A percentile compares a stretch with the other conserved stretches of the same genome.
Conservation (phyloP, 768 basidiomycete genomes). For the Boletus reticuloceps region DNA sequence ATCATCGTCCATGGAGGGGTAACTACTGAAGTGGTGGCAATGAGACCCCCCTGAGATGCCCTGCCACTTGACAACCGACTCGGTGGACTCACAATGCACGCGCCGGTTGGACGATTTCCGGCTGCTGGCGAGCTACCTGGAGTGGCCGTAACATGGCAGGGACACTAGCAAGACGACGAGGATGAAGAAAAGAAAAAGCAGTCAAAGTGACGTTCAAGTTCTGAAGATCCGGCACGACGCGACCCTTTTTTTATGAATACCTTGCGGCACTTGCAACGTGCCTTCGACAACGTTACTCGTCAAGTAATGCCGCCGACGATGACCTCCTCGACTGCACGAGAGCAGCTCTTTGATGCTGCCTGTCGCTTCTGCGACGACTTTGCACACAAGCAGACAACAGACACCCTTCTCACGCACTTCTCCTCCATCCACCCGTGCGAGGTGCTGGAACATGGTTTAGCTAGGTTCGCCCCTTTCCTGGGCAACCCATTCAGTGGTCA, state of each 20-base stretch:
- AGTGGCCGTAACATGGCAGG: background rate
- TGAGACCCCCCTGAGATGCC: slow-evolving; percentile 10
- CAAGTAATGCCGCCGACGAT: too few species aligned
- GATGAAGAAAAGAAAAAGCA: background rate
- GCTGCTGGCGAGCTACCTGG: background rate
- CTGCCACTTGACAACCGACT: too few species aligned
- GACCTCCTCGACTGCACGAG: background rate
- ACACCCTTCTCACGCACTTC: slow-evolving; percentile 49
- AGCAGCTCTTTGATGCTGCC: slow-evolving; percentile 43
- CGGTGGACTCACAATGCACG: slow-evolving; percentile 12
- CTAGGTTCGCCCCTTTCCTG: slow-evolving; percentile 56
- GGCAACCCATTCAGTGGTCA: slow-evolving; percentile 48
- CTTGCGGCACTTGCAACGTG: too few species aligned
- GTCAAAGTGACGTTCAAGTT: too few species aligned
- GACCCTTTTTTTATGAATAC: background rate
- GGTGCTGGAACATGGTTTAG: slow-evolving; percentile 55
- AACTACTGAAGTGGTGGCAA: background rate
- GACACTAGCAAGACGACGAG: too few species aligned
- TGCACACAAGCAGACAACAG: slow-evolving; percentile 39
- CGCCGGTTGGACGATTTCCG: background rate
- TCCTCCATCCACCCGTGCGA: slow-evolving; percentile 42
- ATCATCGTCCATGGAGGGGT: slow-evolving; percentile 8
- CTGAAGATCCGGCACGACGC: too few species aligned
- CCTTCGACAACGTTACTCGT: too few species aligned
- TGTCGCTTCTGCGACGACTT: slow-evolving; percentile 52